phyloP scores from a whole-genome alignment of 768 basidiomycete species.

The Stropharia rugosoannulata region DNA sequence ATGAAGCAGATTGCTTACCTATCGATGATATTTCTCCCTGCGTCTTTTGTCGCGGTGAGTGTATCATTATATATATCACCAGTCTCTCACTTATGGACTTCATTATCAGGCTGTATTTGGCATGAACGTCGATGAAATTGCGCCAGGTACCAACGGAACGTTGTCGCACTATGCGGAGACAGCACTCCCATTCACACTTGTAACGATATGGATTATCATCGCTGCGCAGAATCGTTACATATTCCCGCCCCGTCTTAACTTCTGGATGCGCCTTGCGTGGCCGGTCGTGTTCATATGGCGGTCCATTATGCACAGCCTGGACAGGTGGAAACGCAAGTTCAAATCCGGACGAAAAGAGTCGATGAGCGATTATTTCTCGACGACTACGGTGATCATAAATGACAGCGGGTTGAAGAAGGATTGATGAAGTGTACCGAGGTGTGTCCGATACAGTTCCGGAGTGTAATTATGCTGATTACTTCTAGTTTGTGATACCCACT shows the following conservation, averaged over 20 bases:
- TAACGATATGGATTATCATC: constrained; percentile 55
- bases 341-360: neutral
- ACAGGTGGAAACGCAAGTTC: neutral
- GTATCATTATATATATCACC: neutral
- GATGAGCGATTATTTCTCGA: no score
- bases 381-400: no score
- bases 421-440: no score
- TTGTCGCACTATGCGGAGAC: constrained; percentile 41
- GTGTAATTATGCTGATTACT: no score
- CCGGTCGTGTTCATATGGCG: constrained; percentile 24
- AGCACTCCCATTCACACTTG: constrained; percentile 45
- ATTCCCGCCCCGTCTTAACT: constrained; percentile 22
- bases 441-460: no score
- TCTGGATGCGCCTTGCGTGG: constrained; percentile 35
- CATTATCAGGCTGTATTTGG: constrained; percentile 31
- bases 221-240: constrained; percentile 49
- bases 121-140: constrained; percentile 43
- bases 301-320: neutral
- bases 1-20: constrained; percentile 50
- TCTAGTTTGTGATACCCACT: no score
- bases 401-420: no score
- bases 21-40: constrained; percentile 55
- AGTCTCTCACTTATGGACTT: neutral
- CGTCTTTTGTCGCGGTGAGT: constrained; percentile 38
- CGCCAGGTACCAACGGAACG: constrained; percentile 31